Evolutionary conservation across 345 rosid genomes (phyloP).

Genomic region (Eucalyptus pumila): DNA sequence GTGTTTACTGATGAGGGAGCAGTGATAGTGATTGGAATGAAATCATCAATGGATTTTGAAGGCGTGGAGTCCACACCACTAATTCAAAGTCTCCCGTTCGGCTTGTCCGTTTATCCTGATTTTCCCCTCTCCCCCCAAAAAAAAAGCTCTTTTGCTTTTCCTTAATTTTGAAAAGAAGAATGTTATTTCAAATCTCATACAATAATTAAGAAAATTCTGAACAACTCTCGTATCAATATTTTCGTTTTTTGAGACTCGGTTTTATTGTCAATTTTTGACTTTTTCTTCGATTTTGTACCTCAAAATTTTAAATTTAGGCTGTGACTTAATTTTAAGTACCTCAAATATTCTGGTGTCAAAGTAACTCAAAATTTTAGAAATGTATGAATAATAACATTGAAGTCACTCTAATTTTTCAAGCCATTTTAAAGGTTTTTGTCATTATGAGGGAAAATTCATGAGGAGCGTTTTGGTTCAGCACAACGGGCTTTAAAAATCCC

Average conservation of each 20-base stretch:
- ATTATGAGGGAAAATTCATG: background rate
- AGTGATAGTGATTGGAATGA: no score
- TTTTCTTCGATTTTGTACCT: background rate
- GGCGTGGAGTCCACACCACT: background rate
- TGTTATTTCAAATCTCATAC: background rate
- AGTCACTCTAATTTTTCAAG: background rate
- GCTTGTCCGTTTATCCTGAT: background rate
- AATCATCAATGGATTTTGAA: no score
- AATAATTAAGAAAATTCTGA: background rate
- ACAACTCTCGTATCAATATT: background rate
- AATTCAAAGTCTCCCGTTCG: background rate
- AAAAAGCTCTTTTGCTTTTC: background rate
- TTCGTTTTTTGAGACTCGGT: background rate
- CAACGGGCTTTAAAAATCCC: background rate
- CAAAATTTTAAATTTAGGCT: no score
- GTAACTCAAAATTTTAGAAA: background rate
- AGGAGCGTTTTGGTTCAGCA: background rate
- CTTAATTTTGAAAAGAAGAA: background rate
- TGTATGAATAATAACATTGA: background rate
- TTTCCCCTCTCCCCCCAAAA: background rate
- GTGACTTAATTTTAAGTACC: background rate
- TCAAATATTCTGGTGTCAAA: background rate
- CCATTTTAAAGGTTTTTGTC: background rate
- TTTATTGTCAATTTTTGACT: background rate
- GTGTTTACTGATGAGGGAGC: no score